Percentiles rank a stretch among this genome's conserved stretches.
These are phyloP conservation scores for Monilinia aucupariae DNA, from an alignment of 2,329 filamentous ascomycete genomes.

Conservation along the genomic window DNA sequence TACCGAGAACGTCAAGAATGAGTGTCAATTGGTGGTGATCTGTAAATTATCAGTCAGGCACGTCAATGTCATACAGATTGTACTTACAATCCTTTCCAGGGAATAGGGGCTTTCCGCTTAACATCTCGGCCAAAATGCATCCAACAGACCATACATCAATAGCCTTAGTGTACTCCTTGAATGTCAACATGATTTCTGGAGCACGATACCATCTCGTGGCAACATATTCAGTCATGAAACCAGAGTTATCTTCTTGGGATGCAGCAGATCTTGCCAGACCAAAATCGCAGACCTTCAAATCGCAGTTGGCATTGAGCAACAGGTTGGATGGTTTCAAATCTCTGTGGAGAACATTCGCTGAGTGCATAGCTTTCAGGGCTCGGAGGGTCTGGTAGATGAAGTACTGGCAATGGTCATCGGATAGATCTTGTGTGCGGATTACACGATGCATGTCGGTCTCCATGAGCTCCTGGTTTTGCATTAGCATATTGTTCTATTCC, in stretches of 20 bases:
- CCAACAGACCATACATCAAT: constrained; percentile 99
- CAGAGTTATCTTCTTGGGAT: constrained; percentile 98
- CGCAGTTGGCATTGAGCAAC: constrained; percentile 95
- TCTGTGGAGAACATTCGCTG: constrained; percentile 93
- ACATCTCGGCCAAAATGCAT: constrained; percentile 97
- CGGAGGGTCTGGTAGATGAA: constrained; percentile 99
- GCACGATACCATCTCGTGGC: constrained; percentile 98
- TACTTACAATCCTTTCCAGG: constrained; percentile 93
- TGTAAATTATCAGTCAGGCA: constrained; percentile 36
- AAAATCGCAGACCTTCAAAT: constrained; percentile 98
- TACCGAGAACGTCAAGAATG: constrained; percentile 94
- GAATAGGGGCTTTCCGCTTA: constrained; percentile 96
- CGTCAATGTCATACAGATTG: background rate
- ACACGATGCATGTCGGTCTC: constrained; percentile 99
- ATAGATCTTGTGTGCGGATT: constrained; percentile 96
- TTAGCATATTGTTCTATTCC: constrained; percentile 18
- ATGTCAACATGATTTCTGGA: constrained; percentile 99
- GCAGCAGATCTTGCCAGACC: constrained; percentile 92
- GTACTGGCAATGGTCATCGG: constrained; percentile 99
- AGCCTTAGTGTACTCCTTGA: constrained; percentile 99
- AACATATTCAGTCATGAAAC: constrained; percentile 99
- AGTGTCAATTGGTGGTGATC: constrained; percentile 97
- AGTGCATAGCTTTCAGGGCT: constrained; percentile 98
- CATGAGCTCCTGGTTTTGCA: constrained; percentile 73
- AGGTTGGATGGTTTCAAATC: constrained; percentile 97